Conservation (phyloP, 257 asterid genomes). For the Salvia hispanica region DNA sequence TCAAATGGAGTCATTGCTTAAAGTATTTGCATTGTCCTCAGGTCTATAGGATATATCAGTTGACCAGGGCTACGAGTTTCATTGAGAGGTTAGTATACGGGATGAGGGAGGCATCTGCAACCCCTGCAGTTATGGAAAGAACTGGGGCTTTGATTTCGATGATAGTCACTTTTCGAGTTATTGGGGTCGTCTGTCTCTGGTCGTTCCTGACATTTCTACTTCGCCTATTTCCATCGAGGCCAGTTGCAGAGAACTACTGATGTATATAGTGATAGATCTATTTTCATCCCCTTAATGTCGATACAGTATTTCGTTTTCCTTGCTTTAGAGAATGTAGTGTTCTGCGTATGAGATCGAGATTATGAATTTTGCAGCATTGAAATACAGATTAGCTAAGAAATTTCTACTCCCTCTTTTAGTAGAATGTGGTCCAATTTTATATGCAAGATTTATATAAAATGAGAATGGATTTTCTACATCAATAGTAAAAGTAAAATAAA, state of each 20-base stretch:
- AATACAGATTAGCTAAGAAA: not conserved
- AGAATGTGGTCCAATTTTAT: too few relatives aligned
- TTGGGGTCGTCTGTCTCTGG: conserved; percentile 85
- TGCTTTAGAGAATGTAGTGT: not conserved
- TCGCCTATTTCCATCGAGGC: too few relatives aligned
- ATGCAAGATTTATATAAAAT: too few relatives aligned
- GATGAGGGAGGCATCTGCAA: conserved; percentile 51
- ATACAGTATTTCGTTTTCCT: conserved; percentile 1
- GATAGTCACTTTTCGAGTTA: conserved; percentile 62
- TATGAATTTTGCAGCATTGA: not conserved
- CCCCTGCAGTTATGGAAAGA: conserved; percentile 54
- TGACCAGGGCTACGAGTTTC: conserved; percentile 68
- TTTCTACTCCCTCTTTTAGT: too few relatives aligned
- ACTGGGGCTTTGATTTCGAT: conserved; percentile 63
- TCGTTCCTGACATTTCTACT: conserved; percentile 83
- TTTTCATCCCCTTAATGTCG: not conserved
- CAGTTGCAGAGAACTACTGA: too few relatives aligned
- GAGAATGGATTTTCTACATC: too few relatives aligned
- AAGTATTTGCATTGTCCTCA: conserved; percentile 34
- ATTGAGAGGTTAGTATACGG: conserved; percentile 61
- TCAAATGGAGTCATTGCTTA: not conserved
- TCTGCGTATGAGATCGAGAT: not conserved
- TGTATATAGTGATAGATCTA: not conserved
- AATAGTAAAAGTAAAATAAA: too few relatives aligned
- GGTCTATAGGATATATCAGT: conserved; percentile 89